Evolutionary conservation across 2,329 filamentous ascomycete genomes (phyloP).

Genomic region (Cyclaneusma minus): DNA sequence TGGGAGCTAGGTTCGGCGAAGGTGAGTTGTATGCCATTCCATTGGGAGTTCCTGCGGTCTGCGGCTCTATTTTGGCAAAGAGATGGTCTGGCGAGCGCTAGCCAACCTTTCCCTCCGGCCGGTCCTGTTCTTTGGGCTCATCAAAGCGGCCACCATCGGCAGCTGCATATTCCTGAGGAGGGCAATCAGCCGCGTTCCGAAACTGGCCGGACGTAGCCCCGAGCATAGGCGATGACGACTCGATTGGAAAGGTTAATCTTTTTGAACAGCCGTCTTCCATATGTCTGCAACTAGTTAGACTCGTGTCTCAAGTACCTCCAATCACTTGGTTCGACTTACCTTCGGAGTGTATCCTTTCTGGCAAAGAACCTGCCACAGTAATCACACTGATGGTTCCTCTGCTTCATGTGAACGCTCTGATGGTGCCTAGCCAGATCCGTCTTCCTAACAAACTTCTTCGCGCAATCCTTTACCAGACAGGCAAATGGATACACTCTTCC

Average conservation of each 20-base stretch:
- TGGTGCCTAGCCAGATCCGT: slow-evolving; percentile 56
- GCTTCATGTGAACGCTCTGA: slow-evolving; percentile 58
- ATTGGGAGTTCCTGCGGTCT: too few relatives aligned
- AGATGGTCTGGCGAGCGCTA: too few relatives aligned
- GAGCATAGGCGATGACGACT: slow-evolving; percentile 4
- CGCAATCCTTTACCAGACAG: slow-evolving; percentile 50
- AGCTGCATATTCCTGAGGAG: too few relatives aligned
- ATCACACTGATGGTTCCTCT: slow-evolving; percentile 53
- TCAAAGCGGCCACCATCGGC: too few relatives aligned
- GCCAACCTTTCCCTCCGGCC: too few relatives aligned
- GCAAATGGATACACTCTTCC: slow-evolving; percentile 54
- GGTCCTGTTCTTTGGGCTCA: too few relatives aligned
- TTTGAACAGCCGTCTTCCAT: slow-evolving; percentile 64
- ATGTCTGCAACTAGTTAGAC: slow-evolving; percentile 33
- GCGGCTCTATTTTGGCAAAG: too few relatives aligned
- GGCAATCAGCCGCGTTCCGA: too few relatives aligned
- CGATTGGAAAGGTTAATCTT: too few relatives aligned
- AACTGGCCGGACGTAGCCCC: too few relatives aligned
- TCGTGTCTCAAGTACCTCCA: slow-evolving; percentile 3
- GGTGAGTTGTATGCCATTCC: too few relatives aligned
- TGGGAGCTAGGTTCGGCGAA: too few relatives aligned
- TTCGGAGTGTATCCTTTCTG: slow-evolving; percentile 67
- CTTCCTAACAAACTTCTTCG: slow-evolving; percentile 65
- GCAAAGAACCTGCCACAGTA: slow-evolving; percentile 60
- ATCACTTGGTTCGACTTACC: slow-evolving; percentile 31